A percentile compares a stretch with the other conserved stretches of the same genome.
Evolutionary conservation across 768 basidiomycete genomes (phyloP).

Genomic region (Podaxis carcinomalis): DNA sequence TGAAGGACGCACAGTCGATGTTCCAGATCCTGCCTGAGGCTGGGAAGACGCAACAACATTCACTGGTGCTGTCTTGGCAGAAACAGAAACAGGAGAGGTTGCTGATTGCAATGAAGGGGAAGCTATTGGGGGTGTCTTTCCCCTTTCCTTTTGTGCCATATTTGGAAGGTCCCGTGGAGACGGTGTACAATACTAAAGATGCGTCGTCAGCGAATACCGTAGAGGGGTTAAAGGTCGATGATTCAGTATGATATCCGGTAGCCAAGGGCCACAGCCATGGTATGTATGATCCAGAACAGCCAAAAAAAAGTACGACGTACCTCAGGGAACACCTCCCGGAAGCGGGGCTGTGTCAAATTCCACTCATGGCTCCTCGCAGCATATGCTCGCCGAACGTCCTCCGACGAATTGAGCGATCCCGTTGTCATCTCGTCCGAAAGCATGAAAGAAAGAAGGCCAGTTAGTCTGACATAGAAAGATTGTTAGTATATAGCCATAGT

Average conservation of each 20-base stretch:
- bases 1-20: slow-evolving; percentile 9
- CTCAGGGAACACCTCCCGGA: slow-evolving; percentile 85
- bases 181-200: slow-evolving; percentile 61
- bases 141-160: slow-evolving; percentile 83
- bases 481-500: slow-evolving; percentile 6
- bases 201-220: slow-evolving; percentile 1
- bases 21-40: background rate
- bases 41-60: background rate
- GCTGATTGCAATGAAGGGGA: slow-evolving; percentile 12
- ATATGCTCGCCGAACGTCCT: slow-evolving; percentile 71
- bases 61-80: background rate
- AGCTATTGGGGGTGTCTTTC: slow-evolving; percentile 33
- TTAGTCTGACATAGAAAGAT: slow-evolving; percentile 54
- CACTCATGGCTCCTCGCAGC: slow-evolving; percentile 80
- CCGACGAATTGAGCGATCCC: slow-evolving; percentile 79
- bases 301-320: slow-evolving; percentile 38
- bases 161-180: slow-evolving; percentile 77
- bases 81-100: slow-evolving; percentile 12
- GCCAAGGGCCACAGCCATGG: background rate
- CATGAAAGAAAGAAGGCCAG: slow-evolving; percentile 93
- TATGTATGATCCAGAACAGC: slow-evolving; percentile 12
- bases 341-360: slow-evolving; percentile 78
- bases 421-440: slow-evolving; percentile 96
- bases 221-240: background rate
- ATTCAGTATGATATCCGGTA: slow-evolving; percentile 2